Evolutionary conservation across 129 eudicot species (phyloP).

Genomic region (Centrapalus pauciflorus): DNA sequence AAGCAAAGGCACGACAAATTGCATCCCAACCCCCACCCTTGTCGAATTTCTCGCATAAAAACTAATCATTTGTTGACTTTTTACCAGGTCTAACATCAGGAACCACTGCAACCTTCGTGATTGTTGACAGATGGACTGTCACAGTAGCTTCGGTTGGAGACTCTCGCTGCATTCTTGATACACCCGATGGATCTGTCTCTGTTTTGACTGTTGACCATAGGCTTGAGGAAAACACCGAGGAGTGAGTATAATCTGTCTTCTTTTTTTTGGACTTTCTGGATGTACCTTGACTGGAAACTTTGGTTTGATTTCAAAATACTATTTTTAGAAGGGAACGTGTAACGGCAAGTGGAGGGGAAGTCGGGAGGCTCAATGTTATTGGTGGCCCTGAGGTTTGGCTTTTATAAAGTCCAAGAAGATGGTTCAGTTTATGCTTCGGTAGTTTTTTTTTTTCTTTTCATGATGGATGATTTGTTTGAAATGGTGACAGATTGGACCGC

Average conservation of each 20-base stretch:
- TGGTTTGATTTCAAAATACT: constrained; percentile 13
- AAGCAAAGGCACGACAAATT: constrained; percentile 47
- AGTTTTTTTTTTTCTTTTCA: not conserved
- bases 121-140: constrained; percentile 71
- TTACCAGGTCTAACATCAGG: constrained; percentile 66
- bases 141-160: constrained; percentile 88
- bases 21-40: not conserved
- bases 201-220: constrained; percentile 74
- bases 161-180: constrained; percentile 77
- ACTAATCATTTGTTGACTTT: constrained; percentile 1
- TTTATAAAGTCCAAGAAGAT: constrained; percentile 1
- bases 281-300: not conserved
- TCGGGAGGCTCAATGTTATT: constrained; percentile 67
- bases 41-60: not conserved
- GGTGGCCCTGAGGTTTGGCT: constrained; percentile 63
- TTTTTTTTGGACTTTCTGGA: not conserved
- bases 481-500: constrained; percentile 69
- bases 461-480: constrained; percentile 12
- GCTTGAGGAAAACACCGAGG: constrained; percentile 79
- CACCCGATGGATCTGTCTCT: constrained; percentile 55
- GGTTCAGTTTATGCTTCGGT: not conserved
- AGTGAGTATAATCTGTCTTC: constrained; percentile 43
- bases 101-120: constrained; percentile 82
- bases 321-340: constrained; percentile 69
- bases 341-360: constrained; percentile 86